Evolutionary conservation across 2,329 filamentous ascomycete species (phyloP).

Genomic region (Macrophomina phaseolina): DNA sequence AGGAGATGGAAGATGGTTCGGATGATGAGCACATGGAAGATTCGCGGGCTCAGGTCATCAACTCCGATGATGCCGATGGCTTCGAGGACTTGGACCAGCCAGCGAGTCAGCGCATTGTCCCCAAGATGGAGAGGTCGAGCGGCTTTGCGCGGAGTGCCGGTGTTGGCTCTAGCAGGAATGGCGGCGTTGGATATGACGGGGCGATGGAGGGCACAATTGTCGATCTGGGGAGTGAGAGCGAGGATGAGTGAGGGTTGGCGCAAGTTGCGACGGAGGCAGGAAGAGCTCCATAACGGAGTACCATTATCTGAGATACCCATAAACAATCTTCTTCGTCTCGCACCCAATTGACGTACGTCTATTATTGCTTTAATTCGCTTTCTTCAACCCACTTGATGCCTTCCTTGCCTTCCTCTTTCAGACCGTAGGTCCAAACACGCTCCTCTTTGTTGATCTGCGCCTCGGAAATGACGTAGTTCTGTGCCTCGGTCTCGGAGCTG

Average conservation of each 20-base stretch:
- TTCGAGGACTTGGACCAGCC: slow-evolving; percentile 18
- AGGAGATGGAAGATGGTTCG: slow-evolving; percentile 33
- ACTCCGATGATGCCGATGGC: slow-evolving; percentile 7
- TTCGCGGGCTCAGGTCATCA: not conserved
- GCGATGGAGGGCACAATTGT: slow-evolving; percentile 17
- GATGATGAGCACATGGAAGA: slow-evolving; percentile 39
- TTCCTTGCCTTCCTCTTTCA: not conserved
- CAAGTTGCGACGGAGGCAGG: not conserved
- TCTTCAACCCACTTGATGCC: slow-evolving; percentile 1
- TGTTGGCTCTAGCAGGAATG: not conserved
- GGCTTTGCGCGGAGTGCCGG: not conserved
- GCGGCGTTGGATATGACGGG: not conserved
- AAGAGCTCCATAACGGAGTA: not conserved
- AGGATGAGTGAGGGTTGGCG: slow-evolving; percentile 1
- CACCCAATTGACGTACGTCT: not conserved
- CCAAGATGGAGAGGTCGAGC: slow-evolving; percentile 17
- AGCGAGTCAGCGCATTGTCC: slow-evolving; percentile 1
- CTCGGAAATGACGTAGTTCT: not conserved
- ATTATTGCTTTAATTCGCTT: not conserved
- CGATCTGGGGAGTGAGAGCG: slow-evolving; percentile 16
- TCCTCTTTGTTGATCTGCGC: slow-evolving; percentile 7
- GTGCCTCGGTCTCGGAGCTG: not conserved
- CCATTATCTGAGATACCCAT: slow-evolving; percentile 14
- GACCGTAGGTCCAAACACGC: slow-evolving; percentile 9
- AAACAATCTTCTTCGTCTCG: not conserved